These are phyloP conservation scores for Dioszegia hungarica DNA, from an alignment of 768 basidiomycete genomes.

Conservation along the genomic window DNA sequence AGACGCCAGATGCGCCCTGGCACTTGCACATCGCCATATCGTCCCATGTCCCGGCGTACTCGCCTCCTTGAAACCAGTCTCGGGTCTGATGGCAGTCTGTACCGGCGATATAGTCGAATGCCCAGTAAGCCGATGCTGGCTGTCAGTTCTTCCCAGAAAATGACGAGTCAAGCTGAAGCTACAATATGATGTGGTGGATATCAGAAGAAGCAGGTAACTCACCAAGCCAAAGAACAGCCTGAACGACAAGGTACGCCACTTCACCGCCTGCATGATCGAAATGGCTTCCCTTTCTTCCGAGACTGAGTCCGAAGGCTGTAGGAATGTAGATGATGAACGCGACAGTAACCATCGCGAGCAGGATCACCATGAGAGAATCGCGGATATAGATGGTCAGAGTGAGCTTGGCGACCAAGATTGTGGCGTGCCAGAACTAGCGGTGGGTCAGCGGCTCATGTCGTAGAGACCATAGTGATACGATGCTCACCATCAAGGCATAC, in stretches of 20 bases:
- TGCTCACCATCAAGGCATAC: neutral
- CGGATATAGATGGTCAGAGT: neutral
- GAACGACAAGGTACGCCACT: slow-evolving; percentile 17
- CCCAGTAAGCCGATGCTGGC: neutral
- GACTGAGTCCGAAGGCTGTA: slow-evolving; percentile 10
- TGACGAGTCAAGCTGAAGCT: too few species aligned
- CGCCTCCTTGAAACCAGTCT: slow-evolving; percentile 4
- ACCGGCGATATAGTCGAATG: neutral
- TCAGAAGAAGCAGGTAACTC: neutral
- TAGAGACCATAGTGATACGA: too few species aligned
- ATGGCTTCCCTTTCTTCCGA: neutral
- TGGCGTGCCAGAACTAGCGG: neutral
- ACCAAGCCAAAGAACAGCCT: slow-evolving; percentile 11
- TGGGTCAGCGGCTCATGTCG: neutral
- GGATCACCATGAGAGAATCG: neutral
- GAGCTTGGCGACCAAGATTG: neutral
- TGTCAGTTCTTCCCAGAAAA: too few species aligned
- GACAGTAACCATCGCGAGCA: neutral
- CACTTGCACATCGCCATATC: neutral
- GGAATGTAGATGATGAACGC: slow-evolving; percentile 20
- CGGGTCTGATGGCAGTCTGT: neutral
- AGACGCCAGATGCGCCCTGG: neutral
- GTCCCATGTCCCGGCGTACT: neutral
- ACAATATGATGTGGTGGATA: neutral
- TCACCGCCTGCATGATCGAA: slow-evolving; percentile 23